A percentile compares a stretch with the other conserved stretches of the same genome.
Conservation (phyloP, 805 yeast species). For the Suhomyces faveliae region DNA sequence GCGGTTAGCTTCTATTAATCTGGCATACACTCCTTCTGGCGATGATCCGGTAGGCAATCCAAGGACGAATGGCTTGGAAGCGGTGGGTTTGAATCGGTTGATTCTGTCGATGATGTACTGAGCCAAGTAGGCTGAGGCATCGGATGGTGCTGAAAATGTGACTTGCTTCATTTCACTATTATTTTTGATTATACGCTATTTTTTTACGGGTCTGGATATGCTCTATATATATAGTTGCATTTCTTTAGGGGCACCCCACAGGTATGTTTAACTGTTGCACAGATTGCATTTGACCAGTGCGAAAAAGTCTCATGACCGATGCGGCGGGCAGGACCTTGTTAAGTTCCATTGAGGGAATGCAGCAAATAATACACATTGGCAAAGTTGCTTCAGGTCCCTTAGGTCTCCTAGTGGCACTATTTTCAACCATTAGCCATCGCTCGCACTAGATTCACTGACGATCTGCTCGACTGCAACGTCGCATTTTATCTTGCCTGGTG, state of each 20-base stretch:
- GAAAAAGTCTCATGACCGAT: background rate
- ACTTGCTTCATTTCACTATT: constrained; percentile 26
- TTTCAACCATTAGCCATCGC: background rate
- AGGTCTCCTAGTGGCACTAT: background rate
- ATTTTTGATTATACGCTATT: background rate
- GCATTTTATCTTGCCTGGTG: background rate
- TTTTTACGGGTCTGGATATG: background rate
- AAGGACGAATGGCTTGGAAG: constrained; percentile 47
- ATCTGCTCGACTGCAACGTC: background rate
- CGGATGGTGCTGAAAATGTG: constrained; percentile 34
- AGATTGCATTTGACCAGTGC: background rate
- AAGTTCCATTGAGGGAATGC: background rate
- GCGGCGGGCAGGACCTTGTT: background rate
- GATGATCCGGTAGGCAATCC: constrained; percentile 65
- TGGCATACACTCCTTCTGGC: constrained; percentile 53
- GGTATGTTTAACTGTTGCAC: background rate
- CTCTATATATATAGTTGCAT: background rate
- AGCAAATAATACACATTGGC: background rate
- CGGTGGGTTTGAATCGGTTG: constrained; percentile 45
- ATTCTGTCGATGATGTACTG: constrained; percentile 44
- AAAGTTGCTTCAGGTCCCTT: background rate
- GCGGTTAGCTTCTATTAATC: constrained; percentile 44
- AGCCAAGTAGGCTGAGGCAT: constrained; percentile 47
- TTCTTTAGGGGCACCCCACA: background rate
- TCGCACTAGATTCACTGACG: background rate